Base-by-base conservation (phyloP, 2,329 filamentous ascomycete genomes). In the Trichoderma guizhouense region DNA sequence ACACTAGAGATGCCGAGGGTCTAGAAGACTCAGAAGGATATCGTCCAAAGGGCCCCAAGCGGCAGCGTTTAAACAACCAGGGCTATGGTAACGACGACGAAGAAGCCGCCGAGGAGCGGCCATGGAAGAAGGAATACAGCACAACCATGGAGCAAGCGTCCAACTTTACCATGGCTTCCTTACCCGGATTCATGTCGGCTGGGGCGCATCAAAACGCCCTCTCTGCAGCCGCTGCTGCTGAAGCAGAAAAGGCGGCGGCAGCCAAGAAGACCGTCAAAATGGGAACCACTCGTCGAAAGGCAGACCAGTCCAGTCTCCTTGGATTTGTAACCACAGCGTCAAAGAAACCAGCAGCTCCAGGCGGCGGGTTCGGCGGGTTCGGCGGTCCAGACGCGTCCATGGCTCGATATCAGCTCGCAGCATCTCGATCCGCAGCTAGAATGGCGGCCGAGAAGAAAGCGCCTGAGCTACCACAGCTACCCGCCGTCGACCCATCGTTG, bases 101-200 rank as follows among this genome's bases (percentile, higher is more conserved):
- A 14, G 73, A 74, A 15, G 65, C 73, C 11, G 57, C 62, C 0
- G 74, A 75, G 3, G 79, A 82, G 75, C 74, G 82, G 71, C 76
- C 76, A 32, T 84, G 84, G 82, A 76, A 82, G 66, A 81, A 82
- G 8, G 83, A 82, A 64, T 88, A 89, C 72, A 76, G 81, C 5
- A 91, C 90, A 6, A 92, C 90, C 0, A 92, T 92, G 89, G 86
- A 89, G 60, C 83, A 85, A 69, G 81, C 86, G 0, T 81, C 85
- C 0, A 85, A 81, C 0, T 93, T 93, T 72, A 91, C 89, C 0
- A 84, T 90, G 68, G 84, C 87, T 6, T 83, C 84, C 32, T 80
- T 88, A 9, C 82, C 86, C 0, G 89, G 88, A 0, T 93, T 93
- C 74, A 88, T 88, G n/a, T 88, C 88, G 11, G 89, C 90, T 3